These are phyloP conservation scores for Fusarium concolor DNA, from an alignment of 2,329 filamentous ascomycete species.

Conservation along the genomic window DNA sequence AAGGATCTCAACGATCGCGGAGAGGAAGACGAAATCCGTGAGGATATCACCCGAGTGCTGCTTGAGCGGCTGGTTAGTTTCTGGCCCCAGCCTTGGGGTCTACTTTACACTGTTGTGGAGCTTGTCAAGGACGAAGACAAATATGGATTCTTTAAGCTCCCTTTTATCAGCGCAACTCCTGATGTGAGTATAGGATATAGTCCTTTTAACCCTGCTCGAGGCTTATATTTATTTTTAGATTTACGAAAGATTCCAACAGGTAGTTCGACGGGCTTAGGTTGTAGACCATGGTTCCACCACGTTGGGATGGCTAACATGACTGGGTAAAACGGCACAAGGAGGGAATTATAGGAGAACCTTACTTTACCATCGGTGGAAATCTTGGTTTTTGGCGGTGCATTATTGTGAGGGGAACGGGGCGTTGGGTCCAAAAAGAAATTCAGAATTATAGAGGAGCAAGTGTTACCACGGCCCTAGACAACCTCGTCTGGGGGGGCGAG, in stretches of 20 bases:
- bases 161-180: constrained; percentile 89
- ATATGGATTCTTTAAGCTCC: constrained; percentile 91
- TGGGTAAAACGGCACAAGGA: constrained; percentile 31
- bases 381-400: constrained; percentile 44
- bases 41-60: constrained; percentile 90
- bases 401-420: constrained; percentile 33
- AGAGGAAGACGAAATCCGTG: constrained; percentile 83
- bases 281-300: constrained; percentile 3
- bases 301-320: constrained; percentile 8
- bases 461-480: constrained; percentile 28
- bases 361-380: constrained; percentile 34
- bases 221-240: constrained; percentile 45
- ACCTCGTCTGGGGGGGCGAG: constrained; percentile 47
- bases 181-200: constrained; percentile 69
- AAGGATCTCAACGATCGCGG: constrained; percentile 76
- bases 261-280: constrained; percentile 50
- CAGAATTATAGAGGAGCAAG: constrained; percentile 46
- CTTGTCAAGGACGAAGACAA: constrained; percentile 89
- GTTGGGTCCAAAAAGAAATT: constrained; percentile 46
- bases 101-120: constrained; percentile 89
- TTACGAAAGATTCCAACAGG: constrained; percentile 52
- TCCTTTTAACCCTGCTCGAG: background rate
- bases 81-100: constrained; percentile 95
- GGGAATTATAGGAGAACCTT: constrained; percentile 27
- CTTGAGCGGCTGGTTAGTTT: constrained; percentile 89